Base-by-base conservation (phyloP, 495 filamentous ascomycete species). In the Aspergillus affinis region DNA sequence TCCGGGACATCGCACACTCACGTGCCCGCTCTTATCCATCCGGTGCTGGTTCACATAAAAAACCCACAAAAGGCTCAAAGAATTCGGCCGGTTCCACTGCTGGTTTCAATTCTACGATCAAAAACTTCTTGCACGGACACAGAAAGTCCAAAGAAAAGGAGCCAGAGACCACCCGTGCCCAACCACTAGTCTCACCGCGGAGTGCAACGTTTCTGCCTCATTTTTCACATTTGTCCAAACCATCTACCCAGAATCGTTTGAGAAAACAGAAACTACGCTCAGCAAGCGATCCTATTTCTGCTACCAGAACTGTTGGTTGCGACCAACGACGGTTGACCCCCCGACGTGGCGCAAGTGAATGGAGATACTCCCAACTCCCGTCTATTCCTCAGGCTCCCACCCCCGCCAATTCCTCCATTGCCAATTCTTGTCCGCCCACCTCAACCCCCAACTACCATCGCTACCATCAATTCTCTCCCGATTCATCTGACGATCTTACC, bases 101-200 rank as follows among this genome's bases (percentile, higher is more conserved):
- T 27, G 26, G 53, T 18, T 17, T 59, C 26, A 44, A 26, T 3
- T 63, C 61, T 18, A 56, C 56, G 20, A 51, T 63, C 50, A 63
- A 29, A 30, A 59, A 30, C n/a, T 17, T 63, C 46, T 59, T 63
- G 20, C 55, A 63, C 30, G 23, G 30, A 17, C 49, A 32, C 13
- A 51, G 44, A 44, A 61, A 51, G 10, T 51, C 55, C 1, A 48
- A 51, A 10, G n/a, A 19, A 8, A 21, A 6, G 10, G 19, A 45
- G 6, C n/a, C 8, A 4, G 36, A 21, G 17, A 44, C 21, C 19
- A 41, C 12, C 36, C 12, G 26, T 58, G 8, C 26, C n/a, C 36
- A 45, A 21, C 13, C n/a, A n/a, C 1, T 23, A 36, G 21, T 23
- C 47, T 48, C 18, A 17, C 29, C 47, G 0, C 29, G 23, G 21